Conservation (phyloP, 495 filamentous ascomycete species). For the Aspergillus incahuasiensis region DNA sequence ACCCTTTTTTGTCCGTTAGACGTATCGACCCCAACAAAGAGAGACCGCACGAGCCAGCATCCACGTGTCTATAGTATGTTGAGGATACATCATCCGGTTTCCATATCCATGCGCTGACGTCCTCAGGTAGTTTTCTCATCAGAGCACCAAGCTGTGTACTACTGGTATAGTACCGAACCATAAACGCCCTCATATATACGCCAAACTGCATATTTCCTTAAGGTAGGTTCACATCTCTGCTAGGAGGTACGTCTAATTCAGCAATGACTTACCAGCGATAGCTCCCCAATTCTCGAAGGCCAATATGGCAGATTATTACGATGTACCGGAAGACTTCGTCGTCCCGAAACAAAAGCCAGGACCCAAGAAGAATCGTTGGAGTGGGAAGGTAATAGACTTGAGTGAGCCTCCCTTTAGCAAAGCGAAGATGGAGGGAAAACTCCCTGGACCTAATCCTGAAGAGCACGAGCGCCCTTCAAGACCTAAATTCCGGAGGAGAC, state of each 20-base stretch:
- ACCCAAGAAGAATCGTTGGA: neutral
- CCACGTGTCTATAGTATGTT: neutral
- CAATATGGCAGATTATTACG: neutral
- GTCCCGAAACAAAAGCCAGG: neutral
- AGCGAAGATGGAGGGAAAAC: neutral
- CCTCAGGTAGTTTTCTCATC: neutral
- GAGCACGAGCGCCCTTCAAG: neutral
- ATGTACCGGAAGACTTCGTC: too few relatives aligned
- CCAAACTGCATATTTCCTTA: neutral
- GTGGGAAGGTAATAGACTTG: neutral
- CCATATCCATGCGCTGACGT: neutral
- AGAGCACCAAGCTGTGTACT: neutral
- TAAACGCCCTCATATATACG: neutral
- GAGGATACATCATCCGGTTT: neutral
- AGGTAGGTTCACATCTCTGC: neutral
- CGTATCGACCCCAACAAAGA: neutral
- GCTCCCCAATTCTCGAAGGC: neutral
- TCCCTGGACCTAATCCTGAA: neutral
- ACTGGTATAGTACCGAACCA: neutral
- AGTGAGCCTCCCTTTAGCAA: neutral
- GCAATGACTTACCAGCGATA: neutral
- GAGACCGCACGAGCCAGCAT: neutral
- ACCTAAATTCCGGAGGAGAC: neutral
- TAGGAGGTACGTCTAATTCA: neutral
- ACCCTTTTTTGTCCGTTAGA: neutral